Conservation (phyloP, 116 monocot genomes). For the Dioscorea cayenensis region DNA sequence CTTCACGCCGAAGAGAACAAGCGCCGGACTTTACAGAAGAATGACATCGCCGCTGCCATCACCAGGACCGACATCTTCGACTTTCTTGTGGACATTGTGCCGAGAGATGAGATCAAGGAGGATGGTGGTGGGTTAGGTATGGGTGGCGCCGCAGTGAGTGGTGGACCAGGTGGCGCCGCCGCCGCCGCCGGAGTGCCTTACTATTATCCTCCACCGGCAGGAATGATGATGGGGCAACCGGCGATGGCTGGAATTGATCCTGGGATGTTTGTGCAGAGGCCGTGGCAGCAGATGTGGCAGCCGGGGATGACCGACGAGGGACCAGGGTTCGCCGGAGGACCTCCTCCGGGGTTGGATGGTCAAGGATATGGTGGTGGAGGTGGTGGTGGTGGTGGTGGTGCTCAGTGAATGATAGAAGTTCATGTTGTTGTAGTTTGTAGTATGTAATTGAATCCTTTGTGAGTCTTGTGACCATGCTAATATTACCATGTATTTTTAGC, state of each 20-base stretch:
- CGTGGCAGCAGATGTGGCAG: slow-evolving; percentile 13
- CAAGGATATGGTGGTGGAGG: neutral
- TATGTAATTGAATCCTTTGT: too few species aligned
- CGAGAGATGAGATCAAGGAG: slow-evolving; percentile 35
- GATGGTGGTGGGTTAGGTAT: neutral
- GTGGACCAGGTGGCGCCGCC: neutral
- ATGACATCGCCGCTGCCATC: slow-evolving; percentile 45
- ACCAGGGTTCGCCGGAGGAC: neutral
- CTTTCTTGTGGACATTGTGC: slow-evolving; percentile 43
- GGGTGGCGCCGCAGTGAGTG: neutral
- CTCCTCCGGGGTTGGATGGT: neutral
- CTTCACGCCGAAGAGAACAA: slow-evolving; percentile 47
- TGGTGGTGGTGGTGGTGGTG: too few species aligned
- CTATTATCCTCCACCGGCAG: slow-evolving; percentile 9
- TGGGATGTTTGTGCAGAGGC: neutral
- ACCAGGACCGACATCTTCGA: slow-evolving; percentile 42
- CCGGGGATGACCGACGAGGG: neutral
- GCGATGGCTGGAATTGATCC: slow-evolving; percentile 17
- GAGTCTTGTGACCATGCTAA: too few species aligned
- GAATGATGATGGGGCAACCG: slow-evolving; percentile 24
- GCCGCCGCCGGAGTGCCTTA: slow-evolving; percentile 1
- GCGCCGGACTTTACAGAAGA: slow-evolving; percentile 44
- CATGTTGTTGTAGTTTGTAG: too few species aligned
- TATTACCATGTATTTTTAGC: too few species aligned
- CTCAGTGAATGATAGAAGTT: too few species aligned